A percentile compares a stretch with the other conserved stretches of the same genome.
These are phyloP conservation scores for Kingdonia uniflora DNA, from an alignment of 164 flowering plant genomes.

Conservation along the genomic window DNA sequence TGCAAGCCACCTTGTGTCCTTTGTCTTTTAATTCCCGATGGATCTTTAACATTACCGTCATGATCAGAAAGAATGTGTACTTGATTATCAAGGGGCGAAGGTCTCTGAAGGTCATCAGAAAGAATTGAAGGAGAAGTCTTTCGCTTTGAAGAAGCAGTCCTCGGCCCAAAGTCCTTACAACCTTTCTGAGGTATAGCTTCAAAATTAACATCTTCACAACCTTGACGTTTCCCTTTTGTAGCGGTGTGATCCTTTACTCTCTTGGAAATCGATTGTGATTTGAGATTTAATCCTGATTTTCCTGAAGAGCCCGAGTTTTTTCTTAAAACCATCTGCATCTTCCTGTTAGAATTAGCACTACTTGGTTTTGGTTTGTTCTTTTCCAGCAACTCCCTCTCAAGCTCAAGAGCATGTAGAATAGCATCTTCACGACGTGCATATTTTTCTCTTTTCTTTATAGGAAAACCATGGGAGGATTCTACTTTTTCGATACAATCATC, in stretches of 20 bases:
- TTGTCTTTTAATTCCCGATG: conserved; percentile 25
- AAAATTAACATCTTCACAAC: conserved; percentile 37
- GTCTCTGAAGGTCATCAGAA: conserved; percentile 22
- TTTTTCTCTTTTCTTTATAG: conserved; percentile 86
- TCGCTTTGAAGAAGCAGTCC: conserved; percentile 32
- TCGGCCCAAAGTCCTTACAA: conserved; percentile 67
- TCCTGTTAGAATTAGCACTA: conserved; percentile 20
- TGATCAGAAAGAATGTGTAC: conserved; percentile 19
- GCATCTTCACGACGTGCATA: conserved; percentile 99
- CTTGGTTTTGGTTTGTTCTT: conserved; percentile 44
- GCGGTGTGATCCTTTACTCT: conserved; percentile 20
- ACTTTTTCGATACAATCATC: conserved; percentile 92
- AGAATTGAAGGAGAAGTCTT: conserved; percentile 22
- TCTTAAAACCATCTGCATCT: conserved; percentile 21
- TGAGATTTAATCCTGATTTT: conserved; percentile 22
- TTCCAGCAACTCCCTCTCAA: conserved; percentile 59
- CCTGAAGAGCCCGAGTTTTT: conserved; percentile 27
- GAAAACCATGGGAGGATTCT: conserved; percentile 64
- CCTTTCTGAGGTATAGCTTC: conserved; percentile 59
- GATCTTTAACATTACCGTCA: conserved; percentile 21
- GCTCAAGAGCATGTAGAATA: conserved; percentile 96
- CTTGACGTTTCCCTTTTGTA: conserved; percentile 25
- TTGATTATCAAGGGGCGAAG: conserved; percentile 15
- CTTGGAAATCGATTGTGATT: conserved; percentile 22
- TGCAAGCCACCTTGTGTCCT: conserved; percentile 20